A percentile compares a stretch with the other conserved stretches of the same genome.
These are phyloP conservation scores for Lantana camara DNA, from an alignment of 257 asterid species.

Conservation along the genomic window DNA sequence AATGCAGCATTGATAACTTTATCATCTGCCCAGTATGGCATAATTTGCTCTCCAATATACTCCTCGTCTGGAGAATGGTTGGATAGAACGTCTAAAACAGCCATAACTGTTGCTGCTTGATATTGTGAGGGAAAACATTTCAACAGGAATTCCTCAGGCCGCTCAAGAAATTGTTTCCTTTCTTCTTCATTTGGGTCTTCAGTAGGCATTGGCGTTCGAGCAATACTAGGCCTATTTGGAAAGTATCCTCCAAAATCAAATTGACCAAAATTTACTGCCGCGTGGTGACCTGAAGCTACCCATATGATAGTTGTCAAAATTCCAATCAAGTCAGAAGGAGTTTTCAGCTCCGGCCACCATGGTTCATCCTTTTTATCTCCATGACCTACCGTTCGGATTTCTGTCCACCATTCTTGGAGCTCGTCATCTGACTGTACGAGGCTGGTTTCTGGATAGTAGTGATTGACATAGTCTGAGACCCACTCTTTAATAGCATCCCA, in stretches of 20 bases:
- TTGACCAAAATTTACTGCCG: slow-evolving; percentile 87
- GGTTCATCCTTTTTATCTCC: slow-evolving; percentile 72
- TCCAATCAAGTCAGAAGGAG: slow-evolving; percentile 46
- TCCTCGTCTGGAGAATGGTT: slow-evolving; percentile 88
- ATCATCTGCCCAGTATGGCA: slow-evolving; percentile 49
- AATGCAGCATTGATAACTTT: slow-evolving; percentile 46
- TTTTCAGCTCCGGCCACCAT: slow-evolving; percentile 76
- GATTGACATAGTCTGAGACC: slow-evolving; percentile 62
- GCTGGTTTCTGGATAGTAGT: slow-evolving; percentile 47
- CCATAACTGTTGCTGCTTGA: slow-evolving; percentile 59
- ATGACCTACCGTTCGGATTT: slow-evolving; percentile 63
- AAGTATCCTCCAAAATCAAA: slow-evolving; percentile 62
- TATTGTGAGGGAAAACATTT: slow-evolving; percentile 61
- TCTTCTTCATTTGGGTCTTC: slow-evolving; percentile 59
- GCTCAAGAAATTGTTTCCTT: slow-evolving; percentile 39
- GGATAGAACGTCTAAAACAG: slow-evolving; percentile 64
- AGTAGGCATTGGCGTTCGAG: slow-evolving; percentile 57
- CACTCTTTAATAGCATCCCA: slow-evolving; percentile 77
- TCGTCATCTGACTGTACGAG: slow-evolving; percentile 51
- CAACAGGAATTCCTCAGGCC: slow-evolving; percentile 63
- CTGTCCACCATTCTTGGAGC: slow-evolving; percentile 85
- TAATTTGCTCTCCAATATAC: slow-evolving; percentile 49
- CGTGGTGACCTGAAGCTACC: slow-evolving; percentile 79
- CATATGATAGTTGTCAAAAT: slow-evolving; percentile 69
- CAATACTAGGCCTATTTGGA: slow-evolving; percentile 74